Evolutionary conservation across 129 eudicot genomes (phyloP), one percentile per base, ranked within the genome.

Genomic region (Dittrichia graveolens): DNA sequence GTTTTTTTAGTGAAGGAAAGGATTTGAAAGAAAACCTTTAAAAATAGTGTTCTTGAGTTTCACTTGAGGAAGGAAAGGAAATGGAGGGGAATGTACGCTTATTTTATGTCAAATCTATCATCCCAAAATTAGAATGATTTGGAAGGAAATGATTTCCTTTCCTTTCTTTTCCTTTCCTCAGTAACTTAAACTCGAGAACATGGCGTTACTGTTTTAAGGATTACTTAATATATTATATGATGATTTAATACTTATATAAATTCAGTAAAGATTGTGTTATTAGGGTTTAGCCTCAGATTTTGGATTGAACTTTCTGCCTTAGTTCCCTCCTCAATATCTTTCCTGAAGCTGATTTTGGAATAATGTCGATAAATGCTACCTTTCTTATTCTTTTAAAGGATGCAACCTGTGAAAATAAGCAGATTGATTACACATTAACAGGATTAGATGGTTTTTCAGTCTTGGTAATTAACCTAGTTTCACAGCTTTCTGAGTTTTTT

Each of bases 311-410:
- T 80, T 87, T 82, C 39, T 82, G 89, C 24, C 84, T 84, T 8
- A 93, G 92, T 66, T 87, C 96, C 88, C 95, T 78, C 78, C 98
- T 85, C 57, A 93, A 86, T 54, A 93, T 88, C 72, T 93, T 90
- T 67, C 96, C 98, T 0, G 96, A 70, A 42, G 95, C 91, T 5
- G 98, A 79, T 43, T 93, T 93, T 38, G 98, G 98, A 74, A 93
- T 85, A 5, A 61, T 61, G 74, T 82, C 79, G 18, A 77, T 69
- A 61, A 87, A 89, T 59, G 87, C 92, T 42, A 89, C 90, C 77
- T 80, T 85, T 54, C 95, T 71, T 85, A 93, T 84, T 69, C 87
- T 85, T 73, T 89, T 89, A 69, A 74, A 90, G 0, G 96, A 86
- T 15, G 98, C 88, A 64, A 92, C 95, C 97, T 91, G 82, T 16